These are phyloP conservation scores for Erodium trifolium DNA, from an alignment of 441 rosid species.

Conservation along the genomic window DNA sequence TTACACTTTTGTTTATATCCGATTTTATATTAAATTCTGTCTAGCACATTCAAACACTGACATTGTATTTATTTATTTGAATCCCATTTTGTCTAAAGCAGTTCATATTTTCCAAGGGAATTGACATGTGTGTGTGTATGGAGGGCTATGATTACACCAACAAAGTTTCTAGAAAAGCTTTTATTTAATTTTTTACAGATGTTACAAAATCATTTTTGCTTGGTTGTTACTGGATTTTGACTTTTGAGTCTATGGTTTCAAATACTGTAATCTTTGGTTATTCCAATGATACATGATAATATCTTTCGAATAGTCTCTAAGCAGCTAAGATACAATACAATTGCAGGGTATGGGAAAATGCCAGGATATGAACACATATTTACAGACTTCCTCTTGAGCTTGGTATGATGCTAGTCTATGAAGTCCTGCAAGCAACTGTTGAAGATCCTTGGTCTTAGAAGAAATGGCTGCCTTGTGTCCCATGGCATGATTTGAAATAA, in stretches of 20 bases:
- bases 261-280: not conserved
- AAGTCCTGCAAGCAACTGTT: not conserved
- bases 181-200: not conserved
- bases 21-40: not conserved
- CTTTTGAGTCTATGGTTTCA: not conserved
- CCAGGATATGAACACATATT: conserved; percentile 55
- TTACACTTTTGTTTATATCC: not conserved
- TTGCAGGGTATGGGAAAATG: conserved; percentile 61
- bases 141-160: not conserved
- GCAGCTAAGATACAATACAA: not conserved
- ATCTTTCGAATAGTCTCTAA: not conserved
- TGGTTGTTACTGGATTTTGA: not conserved
- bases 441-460: not conserved
- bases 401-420: conserved; percentile 19
- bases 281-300: not conserved
- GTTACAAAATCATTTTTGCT: not conserved
- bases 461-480: no score
- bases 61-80: no score
- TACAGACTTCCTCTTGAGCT: conserved; percentile 47
- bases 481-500: not conserved
- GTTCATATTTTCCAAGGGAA: not conserved
- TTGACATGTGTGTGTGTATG: not conserved
- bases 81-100: not conserved
- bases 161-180: no score
- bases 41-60: no score